phyloP scores from a whole-genome alignment of 1,284 basidiomycete species.

The Trichosporon ovoides region DNA sequence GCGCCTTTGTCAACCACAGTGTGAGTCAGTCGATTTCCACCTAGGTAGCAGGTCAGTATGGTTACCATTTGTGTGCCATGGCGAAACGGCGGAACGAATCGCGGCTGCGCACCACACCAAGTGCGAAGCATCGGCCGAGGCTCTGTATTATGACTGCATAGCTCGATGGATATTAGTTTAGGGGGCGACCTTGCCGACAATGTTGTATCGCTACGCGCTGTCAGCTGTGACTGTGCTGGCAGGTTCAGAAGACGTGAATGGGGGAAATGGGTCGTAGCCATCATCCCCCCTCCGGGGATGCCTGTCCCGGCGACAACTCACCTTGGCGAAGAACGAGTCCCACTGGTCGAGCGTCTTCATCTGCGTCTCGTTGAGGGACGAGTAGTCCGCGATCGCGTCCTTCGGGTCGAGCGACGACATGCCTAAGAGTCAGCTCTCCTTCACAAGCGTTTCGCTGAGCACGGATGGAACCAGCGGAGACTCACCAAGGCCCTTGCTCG shows the following conservation, averaged over 20 bases:
- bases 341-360: constrained; percentile 84
- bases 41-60: no score
- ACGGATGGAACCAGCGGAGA: neutral
- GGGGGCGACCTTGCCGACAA: constrained; percentile 64
- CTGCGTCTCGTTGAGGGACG: constrained; percentile 66
- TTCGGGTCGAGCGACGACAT: constrained; percentile 78
- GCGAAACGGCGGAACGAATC: no score
- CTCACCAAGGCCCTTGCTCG: constrained; percentile 70
- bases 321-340: constrained; percentile 70
- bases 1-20: no score
- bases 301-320: constrained; percentile 20
- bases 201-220: constrained; percentile 62
- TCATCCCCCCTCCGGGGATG: no score
- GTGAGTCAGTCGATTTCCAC: no score
- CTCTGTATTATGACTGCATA: neutral
- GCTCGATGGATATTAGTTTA: constrained; percentile 3
- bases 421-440: constrained; percentile 33
- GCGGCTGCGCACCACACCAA: no score
- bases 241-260: neutral
- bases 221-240: neutral
- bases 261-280: no score
- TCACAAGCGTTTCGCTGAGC: neutral
- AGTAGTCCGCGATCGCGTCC: constrained; percentile 86
- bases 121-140: no score
- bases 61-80: no score